Evolutionary conservation across 306 rosid genomes (phyloP).

Genomic region (Geum urbanum): DNA sequence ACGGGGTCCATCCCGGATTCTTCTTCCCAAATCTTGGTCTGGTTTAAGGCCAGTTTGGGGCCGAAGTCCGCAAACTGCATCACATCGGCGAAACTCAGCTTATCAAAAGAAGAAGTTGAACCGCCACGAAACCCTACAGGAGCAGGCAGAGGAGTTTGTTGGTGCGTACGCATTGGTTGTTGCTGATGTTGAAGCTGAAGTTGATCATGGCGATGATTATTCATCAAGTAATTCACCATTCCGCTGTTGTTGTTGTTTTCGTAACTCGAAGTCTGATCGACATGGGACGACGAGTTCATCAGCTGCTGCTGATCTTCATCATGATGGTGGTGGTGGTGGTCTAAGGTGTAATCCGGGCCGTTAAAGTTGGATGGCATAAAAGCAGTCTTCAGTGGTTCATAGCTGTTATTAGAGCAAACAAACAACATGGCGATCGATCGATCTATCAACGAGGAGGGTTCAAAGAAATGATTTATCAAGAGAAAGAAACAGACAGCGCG

Average conservation of each 20-base stretch:
- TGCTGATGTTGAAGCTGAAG: constrained; percentile 23
- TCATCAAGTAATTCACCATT: constrained; percentile 44
- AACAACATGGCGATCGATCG: constrained; percentile 35
- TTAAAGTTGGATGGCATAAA: constrained; percentile 48
- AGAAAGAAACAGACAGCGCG: constrained; percentile 4
- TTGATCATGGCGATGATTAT: constrained; percentile 26
- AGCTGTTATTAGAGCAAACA: constrained; percentile 30
- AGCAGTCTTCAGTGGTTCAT: constrained; percentile 43
- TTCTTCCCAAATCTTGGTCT: constrained; percentile 40
- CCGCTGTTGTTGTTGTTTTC: constrained; percentile 24
- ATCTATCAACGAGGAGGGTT: background rate
- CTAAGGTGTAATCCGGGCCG: constrained; percentile 43
- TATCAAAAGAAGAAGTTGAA: constrained; percentile 44
- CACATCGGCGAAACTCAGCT: constrained; percentile 75
- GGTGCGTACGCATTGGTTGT: constrained; percentile 11
- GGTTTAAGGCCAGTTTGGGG: constrained; percentile 68
- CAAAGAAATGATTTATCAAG: constrained; percentile 32
- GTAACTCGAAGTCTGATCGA: constrained; percentile 29
- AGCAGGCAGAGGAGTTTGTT: constrained; percentile 4
- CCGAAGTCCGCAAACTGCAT: constrained; percentile 97
- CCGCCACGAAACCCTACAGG: constrained; percentile 36
- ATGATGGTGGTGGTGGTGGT: constrained; percentile 15
- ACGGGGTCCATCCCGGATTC: constrained; percentile 61
- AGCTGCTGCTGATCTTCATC: constrained; percentile 30
- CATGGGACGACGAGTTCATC: constrained; percentile 34